These are phyloP conservation scores for Lachnellula willkommii DNA, from an alignment of 2,329 filamentous ascomycete species.

Conservation along the genomic window DNA sequence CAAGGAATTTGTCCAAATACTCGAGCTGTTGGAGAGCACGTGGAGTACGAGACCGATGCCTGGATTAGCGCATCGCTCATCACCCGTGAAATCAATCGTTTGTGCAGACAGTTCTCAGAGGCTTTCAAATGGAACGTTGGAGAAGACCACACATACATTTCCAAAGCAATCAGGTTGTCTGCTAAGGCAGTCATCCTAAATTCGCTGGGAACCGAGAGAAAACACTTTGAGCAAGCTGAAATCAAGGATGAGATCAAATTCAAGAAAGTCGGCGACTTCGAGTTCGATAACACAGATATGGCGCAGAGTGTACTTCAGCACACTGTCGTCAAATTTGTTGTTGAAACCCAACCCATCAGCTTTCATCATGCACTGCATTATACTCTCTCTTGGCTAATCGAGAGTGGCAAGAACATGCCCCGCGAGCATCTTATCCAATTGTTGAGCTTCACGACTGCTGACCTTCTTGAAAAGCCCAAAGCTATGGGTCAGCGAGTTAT, in stretches of 20 bases:
- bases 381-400: slow-evolving; percentile 90
- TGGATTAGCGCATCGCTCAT: slow-evolving; percentile 97
- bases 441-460: slow-evolving; percentile 65
- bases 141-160: slow-evolving; percentile 62
- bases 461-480: slow-evolving; percentile 61
- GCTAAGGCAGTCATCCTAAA: slow-evolving; percentile 83
- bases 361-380: slow-evolving; percentile 98
- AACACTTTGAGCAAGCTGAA: slow-evolving; percentile 79
- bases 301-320: slow-evolving; percentile 38
- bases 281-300: slow-evolving; percentile 57
- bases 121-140: slow-evolving; percentile 68
- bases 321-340: slow-evolving; percentile 76
- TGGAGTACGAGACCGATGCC: slow-evolving; percentile 96
- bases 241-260: slow-evolving; percentile 82
- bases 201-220: slow-evolving; percentile 82
- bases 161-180: slow-evolving; percentile 64
- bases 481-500: slow-evolving; percentile 54
- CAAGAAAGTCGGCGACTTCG: slow-evolving; percentile 70
- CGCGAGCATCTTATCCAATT: slow-evolving; percentile 61
- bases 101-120: slow-evolving; percentile 83
- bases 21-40: slow-evolving; percentile 86
- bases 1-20: slow-evolving; percentile 96
- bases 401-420: slow-evolving; percentile 74
- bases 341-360: slow-evolving; percentile 87
- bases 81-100: slow-evolving; percentile 87